Evolutionary conservation across 768 basidiomycete genomes (phyloP), one percentile per base, ranked within the genome.

Genomic region (Amanita pseudoporphyria): DNA sequence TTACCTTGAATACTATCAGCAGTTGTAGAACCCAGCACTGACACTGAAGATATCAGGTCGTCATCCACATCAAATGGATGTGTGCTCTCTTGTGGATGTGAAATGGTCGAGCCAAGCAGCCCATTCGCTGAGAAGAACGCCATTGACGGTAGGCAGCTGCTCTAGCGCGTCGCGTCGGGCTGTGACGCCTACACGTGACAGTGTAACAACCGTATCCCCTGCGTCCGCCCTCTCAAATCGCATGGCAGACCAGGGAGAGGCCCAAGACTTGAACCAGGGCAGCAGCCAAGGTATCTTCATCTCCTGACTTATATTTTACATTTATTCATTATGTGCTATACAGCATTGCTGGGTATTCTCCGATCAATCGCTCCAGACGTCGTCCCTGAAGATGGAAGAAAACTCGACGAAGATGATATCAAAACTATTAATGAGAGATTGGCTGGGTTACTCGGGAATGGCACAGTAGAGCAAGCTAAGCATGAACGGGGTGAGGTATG

Each of bases 401-500:
- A 69, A 26, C 52, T 76, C 33, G 67, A 72, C 16, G 60, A 70
- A 42, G 77, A 79, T 43, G 76, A 76, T 47, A 62, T 79, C 18
- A 64, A 67, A 52, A 74, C 66, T 52, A 60, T 88, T 19, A 78
- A 82, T 2, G 71, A 79, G 49, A 83, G 75, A 60, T 66, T 88
- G 10, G 70, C 67, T 14, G 72, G 85, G 55, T 60, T 88, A 14
- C 66, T 83, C 18, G 78, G 74, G 12, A 69, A 66, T 35, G 70
- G 71, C 42, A 68, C 59, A 3, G 54, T 61, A 38, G 58, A 61
- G 35, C 64, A 58, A 45, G 64, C 53, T 45, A 67, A 68, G 47
- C 74, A 78, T 51, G 76, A 76, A 63, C 71, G 70, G 64, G 78
- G 76, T 71, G 78, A 86, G 77, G 86, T 85, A 69, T 56, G 76